A percentile compares a stretch with the other conserved stretches of the same genome.
These are phyloP conservation scores for Mycena citricolor DNA, from an alignment of 1,284 basidiomycete genomes.

Conservation along the genomic window DNA sequence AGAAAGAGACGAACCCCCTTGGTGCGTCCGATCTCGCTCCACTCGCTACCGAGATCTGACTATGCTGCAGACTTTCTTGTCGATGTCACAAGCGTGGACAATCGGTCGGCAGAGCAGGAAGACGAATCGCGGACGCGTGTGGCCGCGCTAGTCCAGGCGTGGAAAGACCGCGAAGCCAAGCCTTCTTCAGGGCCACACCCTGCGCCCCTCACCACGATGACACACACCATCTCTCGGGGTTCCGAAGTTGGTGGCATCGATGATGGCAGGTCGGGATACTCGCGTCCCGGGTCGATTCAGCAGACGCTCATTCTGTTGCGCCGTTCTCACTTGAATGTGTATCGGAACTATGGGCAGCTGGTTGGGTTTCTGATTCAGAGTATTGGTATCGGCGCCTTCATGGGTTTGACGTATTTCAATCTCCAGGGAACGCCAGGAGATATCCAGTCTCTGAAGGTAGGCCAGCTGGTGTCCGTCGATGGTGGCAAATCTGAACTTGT, in stretches of 20 bases:
- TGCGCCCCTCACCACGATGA: constrained; percentile 5
- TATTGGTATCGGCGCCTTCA: constrained; percentile 20
- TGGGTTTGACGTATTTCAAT: constrained; percentile 22
- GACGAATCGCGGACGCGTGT: constrained; percentile 30
- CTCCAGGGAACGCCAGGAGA: constrained; percentile 20
- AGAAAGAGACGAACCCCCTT: constrained; percentile 21
- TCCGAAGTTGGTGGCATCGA: constrained; percentile 7
- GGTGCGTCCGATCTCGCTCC: constrained; percentile 2
- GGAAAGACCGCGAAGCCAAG: constrained; percentile 27
- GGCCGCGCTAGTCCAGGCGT: constrained; percentile 29
- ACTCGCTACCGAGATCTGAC: neutral
- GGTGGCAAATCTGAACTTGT: neutral
- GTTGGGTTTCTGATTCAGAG: constrained; percentile 20
- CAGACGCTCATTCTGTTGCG: constrained; percentile 19
- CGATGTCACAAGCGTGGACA: constrained; percentile 45
- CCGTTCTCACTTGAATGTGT: constrained; percentile 21
- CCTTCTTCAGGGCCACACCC: constrained; percentile 10
- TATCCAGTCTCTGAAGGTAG: constrained; percentile 23
- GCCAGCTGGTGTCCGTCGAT: neutral
- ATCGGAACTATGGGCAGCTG: constrained; percentile 21
- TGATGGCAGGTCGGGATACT: constrained; percentile 5
- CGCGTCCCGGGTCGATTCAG: constrained; percentile 17
- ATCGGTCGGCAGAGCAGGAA: constrained; percentile 39
- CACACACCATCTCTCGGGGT: constrained; percentile 16
- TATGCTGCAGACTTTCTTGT: constrained; percentile 50